phyloP scores from a whole-genome alignment of 140 eudicot genomes.

The Stevia rebaudiana region DNA sequence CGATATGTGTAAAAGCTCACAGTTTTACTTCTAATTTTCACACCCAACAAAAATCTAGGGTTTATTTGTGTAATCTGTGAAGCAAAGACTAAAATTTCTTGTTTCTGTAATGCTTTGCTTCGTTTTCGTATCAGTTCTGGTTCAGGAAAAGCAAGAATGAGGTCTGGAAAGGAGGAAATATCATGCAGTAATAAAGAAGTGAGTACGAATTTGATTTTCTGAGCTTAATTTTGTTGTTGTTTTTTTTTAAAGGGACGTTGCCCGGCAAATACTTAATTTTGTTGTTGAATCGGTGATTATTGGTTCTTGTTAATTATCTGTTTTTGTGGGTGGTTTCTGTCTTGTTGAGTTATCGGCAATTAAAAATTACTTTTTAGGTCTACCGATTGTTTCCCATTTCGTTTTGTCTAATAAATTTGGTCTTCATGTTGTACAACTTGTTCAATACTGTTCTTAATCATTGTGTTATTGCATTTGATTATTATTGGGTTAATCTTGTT shows the following conservation, averaged over 20 bases:
- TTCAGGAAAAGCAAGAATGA: conserved; percentile 12
- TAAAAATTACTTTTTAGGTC: neutral
- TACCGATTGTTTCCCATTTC: conserved; percentile 1
- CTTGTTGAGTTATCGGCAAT: conserved; percentile 4
- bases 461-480: neutral
- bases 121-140: conserved; percentile 13
- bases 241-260: too few species aligned
- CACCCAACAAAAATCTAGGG: conserved; percentile 20
- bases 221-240: neutral
- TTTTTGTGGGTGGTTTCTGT: neutral
- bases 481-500: neutral
- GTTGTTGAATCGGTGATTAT: neutral
- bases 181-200: conserved; percentile 17
- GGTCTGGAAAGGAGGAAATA: conserved; percentile 27
- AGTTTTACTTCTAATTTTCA: neutral
- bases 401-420: neutral
- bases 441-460: conserved; percentile 9
- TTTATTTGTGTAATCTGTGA: conserved; percentile 8
- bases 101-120: conserved; percentile 17
- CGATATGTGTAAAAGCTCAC: neutral
- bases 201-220: conserved; percentile 18
- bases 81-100: neutral
- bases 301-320: conserved; percentile 1
- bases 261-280: too few species aligned
- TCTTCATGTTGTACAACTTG: conserved; percentile 5